Conservation (phyloP, 805 yeast species). For the Metschnikowia aberdeeniae region DNA sequence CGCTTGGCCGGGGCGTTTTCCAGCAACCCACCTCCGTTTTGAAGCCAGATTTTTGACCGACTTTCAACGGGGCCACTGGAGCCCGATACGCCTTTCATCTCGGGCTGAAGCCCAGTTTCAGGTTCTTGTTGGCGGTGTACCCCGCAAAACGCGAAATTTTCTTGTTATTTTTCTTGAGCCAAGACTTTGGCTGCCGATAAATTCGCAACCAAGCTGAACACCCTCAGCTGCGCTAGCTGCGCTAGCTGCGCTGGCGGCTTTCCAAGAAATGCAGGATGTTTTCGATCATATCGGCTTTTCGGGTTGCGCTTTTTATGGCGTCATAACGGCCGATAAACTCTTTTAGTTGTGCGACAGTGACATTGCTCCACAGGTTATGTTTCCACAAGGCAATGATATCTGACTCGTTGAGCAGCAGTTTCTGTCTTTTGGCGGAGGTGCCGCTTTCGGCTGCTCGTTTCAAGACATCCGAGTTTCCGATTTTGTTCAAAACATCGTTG, state of each 20-base stretch:
- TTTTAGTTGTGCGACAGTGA: slow-evolving; percentile 42
- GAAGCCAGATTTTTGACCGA: not conserved
- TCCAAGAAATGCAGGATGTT: slow-evolving; percentile 35
- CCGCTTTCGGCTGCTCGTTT: slow-evolving; percentile 13
- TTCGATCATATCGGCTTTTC: slow-evolving; percentile 41
- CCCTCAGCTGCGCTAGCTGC: not conserved
- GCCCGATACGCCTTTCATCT: not conserved
- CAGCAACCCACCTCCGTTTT: not conserved
- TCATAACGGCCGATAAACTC: slow-evolving; percentile 34
- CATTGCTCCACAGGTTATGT: slow-evolving; percentile 27
- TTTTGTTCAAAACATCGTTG: slow-evolving; percentile 6
- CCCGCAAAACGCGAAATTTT: not conserved
- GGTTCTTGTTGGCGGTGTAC: not conserved
- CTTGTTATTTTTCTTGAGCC: not conserved
- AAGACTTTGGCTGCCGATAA: slow-evolving; percentile 1
- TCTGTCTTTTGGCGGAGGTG: slow-evolving; percentile 6
- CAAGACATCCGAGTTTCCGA: slow-evolving; percentile 8
- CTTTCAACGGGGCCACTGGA: too few species aligned
- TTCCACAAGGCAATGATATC: slow-evolving; percentile 43
- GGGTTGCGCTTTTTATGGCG: slow-evolving; percentile 32
- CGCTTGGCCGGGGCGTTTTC: too few species aligned
- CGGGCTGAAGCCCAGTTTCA: not conserved
- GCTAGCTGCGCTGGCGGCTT: not conserved
- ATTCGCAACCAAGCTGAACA: not conserved
- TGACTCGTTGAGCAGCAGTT: slow-evolving; percentile 24